These are phyloP conservation scores for Cerrena zonata DNA, from an alignment of 1,284 basidiomycete species.

Conservation along the genomic window DNA sequence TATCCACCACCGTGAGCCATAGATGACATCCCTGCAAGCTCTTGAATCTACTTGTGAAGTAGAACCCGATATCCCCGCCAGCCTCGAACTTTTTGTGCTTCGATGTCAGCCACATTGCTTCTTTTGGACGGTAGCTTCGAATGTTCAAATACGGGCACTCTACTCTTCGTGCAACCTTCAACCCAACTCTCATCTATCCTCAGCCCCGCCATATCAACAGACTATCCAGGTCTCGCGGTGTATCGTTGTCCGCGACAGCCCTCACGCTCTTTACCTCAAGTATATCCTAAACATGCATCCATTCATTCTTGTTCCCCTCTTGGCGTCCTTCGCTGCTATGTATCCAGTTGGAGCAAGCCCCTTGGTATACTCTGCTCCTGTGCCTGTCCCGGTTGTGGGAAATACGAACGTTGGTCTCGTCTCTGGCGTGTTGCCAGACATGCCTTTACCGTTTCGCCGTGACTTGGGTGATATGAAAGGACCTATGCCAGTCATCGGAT, in stretches of 20 bases:
- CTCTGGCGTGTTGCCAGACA: constrained; percentile 2
- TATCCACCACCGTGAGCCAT: too few relatives aligned
- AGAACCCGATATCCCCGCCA: too few relatives aligned
- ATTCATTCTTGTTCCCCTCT: constrained; percentile 11
- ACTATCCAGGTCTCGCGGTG: constrained; percentile 18
- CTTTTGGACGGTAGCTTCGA: too few relatives aligned
- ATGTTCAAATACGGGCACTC: neutral
- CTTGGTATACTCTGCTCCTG: constrained; percentile 16
- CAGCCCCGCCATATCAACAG: constrained; percentile 7
- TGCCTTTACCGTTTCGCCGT: neutral
- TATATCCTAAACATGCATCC: constrained; percentile 14
- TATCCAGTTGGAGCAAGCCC: constrained; percentile 7
- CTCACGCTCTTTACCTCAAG: constrained; percentile 13
- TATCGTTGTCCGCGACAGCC: constrained; percentile 11
- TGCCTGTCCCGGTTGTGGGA: neutral
- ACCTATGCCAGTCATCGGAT: neutral
- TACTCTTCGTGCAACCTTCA: constrained; percentile 9
- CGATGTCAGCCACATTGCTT: neutral
- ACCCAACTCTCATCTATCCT: constrained; percentile 11
- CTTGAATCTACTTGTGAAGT: too few relatives aligned
- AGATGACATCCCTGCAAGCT: too few relatives aligned
- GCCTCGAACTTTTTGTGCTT: too few relatives aligned
- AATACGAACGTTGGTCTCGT: constrained; percentile 13
- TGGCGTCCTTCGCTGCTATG: constrained; percentile 2
- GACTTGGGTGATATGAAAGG: neutral